Evolutionary conservation across 306 rosid genomes (phyloP).

Genomic region (Trifolium subterraneum): DNA sequence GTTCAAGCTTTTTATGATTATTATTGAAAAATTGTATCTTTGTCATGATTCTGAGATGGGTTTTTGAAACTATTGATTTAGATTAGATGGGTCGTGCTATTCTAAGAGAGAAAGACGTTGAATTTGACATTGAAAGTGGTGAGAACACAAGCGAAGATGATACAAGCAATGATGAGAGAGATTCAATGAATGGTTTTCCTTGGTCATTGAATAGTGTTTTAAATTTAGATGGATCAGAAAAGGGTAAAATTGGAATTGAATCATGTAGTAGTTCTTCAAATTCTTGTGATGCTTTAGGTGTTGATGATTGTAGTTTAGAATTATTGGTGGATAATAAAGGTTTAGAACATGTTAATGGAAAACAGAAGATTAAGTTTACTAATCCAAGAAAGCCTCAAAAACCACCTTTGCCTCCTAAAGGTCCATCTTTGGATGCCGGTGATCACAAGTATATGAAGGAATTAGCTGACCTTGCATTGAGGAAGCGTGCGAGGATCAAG

Average conservation of each 20-base stretch:
- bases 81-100: constrained; percentile 46
- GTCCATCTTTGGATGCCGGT: constrained; percentile 71
- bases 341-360: constrained; percentile 40
- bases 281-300: constrained; percentile 40
- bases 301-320: constrained; percentile 44
- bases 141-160: constrained; percentile 68
- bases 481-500: constrained; percentile 68
- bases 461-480: constrained; percentile 64
- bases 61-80: constrained; percentile 43
- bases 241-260: constrained; percentile 51
- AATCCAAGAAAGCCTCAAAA: constrained; percentile 62
- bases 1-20: not conserved
- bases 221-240: constrained; percentile 51
- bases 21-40: not conserved
- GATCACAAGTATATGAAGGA: constrained; percentile 69
- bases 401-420: constrained; percentile 80
- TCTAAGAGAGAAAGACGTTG: constrained; percentile 49
- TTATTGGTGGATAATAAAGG: constrained; percentile 49
- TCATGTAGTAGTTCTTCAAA: constrained; percentile 51
- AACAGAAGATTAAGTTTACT: constrained; percentile 40
- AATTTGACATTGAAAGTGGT: constrained; percentile 65
- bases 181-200: constrained; percentile 51
- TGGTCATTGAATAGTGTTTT: constrained; percentile 56
- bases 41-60: constrained; percentile 31
- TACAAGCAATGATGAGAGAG: constrained; percentile 53